Evolutionary conservation across 768 basidiomycete genomes (phyloP), one percentile per base, ranked within the genome.

Genomic region (Flagelloscypha sp.): DNA sequence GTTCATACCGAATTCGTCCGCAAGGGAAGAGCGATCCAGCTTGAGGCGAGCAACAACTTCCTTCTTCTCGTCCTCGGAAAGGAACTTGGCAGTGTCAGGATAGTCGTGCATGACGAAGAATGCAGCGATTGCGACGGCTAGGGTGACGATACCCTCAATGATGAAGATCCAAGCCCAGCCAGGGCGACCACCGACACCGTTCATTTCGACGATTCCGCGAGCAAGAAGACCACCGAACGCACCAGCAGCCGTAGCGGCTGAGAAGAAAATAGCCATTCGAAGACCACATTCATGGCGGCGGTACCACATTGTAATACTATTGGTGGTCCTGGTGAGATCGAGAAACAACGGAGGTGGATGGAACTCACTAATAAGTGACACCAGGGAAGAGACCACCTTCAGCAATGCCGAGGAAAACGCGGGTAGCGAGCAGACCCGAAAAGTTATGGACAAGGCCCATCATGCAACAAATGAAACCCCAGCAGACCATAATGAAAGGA

Each of bases 51-150:
- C 76, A 7, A 81, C 81, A 42, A 76, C 82, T 45, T 73, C 68
- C 42, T 76, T 72, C 59, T 68, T 65, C 52, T 87, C 85, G 21
- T 65, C 53, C 22, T 75, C 68, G 6, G 65, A 72, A 24, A 88
- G 59, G 55, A 87, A 88, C 40, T 65, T 76, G 1, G 84, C 80
- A 0, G 67, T 75, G 36, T 84, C 80, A 2, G 85, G 83, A 52
- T 86, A 87, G 54, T 86, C 84, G 46, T 80, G 71, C 15, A 89
- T 70, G 32, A 87, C 55, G 70, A 76, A 86, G 60, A 70, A 86
- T 0, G 82, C 80, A 3, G 63, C 63, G 6, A 73, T 33, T 7
- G 73, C 73, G 28, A 69, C 65, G 3, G 80, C 16, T 22, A 86
- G 61, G 0, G 85, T 87, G 23, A 74, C 60, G 25, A 84, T 56